Base-by-base conservation (phyloP, 768 basidiomycete species). In the Zangia roseola region DNA sequence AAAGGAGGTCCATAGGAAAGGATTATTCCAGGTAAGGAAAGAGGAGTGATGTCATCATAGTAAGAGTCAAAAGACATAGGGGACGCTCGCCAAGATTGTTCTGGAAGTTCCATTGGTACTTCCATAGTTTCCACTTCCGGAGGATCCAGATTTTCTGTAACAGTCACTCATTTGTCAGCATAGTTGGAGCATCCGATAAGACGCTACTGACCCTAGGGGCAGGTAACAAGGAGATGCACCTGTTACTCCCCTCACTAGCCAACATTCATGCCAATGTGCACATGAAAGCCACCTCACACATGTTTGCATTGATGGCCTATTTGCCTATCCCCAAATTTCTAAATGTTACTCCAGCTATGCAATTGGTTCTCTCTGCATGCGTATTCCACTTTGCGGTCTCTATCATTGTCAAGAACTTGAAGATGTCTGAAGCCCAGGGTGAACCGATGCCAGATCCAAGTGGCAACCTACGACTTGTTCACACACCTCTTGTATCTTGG, bases 311-410 rank as follows among this genome's bases (percentile, higher is more conserved):
- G 2, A 49, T 55, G 4, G 68, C 65, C 0, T 56, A 69, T 6
- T 54, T 71, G 0, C 71, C 70, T 2, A 62, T 71, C 8, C 60
- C 67, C 0, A 64, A 59, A 9, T 72, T 71, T n/a, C 12, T 34
- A 2, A 10, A 61, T 34, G 53, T 37, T 3, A 44, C 57, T 1
- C 58, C 46, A 10, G 48, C 64, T 7, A 25, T 67, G 6, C 60
- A 57, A 13, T 58, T 61, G 5, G 44, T 72, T 0, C 42, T 73
- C 10, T 59, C 56, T 13, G 48, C 45, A 19, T 41, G 61, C 2
- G 49, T 72, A 0, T 61, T 60, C 24, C 70, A 73, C 40, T 43
- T 54, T 8, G 59, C 58, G 21, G 46, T 72, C 0, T 68, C 71
- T 19, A 56, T 69, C 5, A 47, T 73, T 16, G 55, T 58, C 12